These are phyloP conservation scores for Trifolium dubium DNA, from an alignment of 306 rosid species.

Conservation along the genomic window DNA sequence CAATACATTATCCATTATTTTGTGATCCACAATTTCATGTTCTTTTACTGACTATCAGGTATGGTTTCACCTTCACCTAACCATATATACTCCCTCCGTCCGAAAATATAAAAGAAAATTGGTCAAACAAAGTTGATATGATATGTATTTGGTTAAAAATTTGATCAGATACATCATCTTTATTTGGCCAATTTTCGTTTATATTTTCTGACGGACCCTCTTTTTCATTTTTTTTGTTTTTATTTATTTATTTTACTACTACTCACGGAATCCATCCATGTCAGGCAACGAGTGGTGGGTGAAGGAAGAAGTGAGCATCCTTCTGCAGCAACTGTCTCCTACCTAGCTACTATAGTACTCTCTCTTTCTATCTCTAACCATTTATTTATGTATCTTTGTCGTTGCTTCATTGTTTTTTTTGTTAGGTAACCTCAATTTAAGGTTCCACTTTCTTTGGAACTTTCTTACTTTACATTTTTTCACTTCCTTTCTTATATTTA, in stretches of 20 bases:
- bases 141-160: too few species aligned
- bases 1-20: slow-evolving; percentile 26
- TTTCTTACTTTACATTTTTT: slow-evolving; percentile 23
- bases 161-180: too few species aligned
- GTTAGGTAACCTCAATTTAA: slow-evolving; percentile 24
- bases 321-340: slow-evolving; percentile 39
- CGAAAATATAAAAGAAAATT: too few species aligned
- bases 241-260: slow-evolving; percentile 16
- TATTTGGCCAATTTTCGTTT: too few species aligned
- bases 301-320: slow-evolving; percentile 33
- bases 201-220: too few species aligned
- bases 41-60: not conserved
- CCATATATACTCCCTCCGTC: not conserved
- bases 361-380: slow-evolving; percentile 35
- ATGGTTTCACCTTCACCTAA: not conserved
- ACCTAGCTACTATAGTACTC: not conserved
- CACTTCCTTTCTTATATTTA: slow-evolving; percentile 8
- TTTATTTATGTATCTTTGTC: slow-evolving; percentile 13
- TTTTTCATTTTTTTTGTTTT: not conserved
- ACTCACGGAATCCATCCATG: slow-evolving; percentile 73
- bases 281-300: slow-evolving; percentile 56
- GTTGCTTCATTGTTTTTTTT: slow-evolving; percentile 34
- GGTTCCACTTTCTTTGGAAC: slow-evolving; percentile 43
- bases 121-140: too few species aligned
- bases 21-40: slow-evolving; percentile 5